phyloP scores from a whole-genome alignment of 768 basidiomycete species.

The Termitomyces sp. region DNA sequence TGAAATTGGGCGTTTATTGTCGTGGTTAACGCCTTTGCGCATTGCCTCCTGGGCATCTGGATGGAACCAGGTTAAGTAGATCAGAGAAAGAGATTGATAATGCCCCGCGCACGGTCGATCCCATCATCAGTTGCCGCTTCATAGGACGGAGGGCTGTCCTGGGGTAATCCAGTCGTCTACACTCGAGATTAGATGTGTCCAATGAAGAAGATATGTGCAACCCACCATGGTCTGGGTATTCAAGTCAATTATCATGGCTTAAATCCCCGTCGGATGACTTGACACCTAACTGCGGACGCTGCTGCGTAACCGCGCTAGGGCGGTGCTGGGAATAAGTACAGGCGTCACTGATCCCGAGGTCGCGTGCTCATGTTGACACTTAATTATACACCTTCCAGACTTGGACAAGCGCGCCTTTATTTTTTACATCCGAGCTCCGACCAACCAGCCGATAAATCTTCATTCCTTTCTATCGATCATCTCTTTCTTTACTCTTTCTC shows the following conservation, averaged over 20 bases:
- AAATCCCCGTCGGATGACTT: not conserved
- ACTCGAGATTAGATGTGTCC: not conserved
- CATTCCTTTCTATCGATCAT: slow-evolving; percentile 14
- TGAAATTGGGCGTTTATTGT: slow-evolving; percentile 4
- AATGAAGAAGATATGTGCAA: not conserved
- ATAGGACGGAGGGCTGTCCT: slow-evolving; percentile 47
- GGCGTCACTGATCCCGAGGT: not conserved
- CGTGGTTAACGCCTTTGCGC: slow-evolving; percentile 2
- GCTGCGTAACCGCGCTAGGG: slow-evolving; percentile 4
- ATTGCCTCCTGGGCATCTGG: not conserved
- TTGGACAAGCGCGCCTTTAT: slow-evolving; percentile 2
- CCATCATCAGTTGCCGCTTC: slow-evolving; percentile 28
- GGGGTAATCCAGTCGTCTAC: slow-evolving; percentile 14
- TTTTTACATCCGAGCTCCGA: slow-evolving; percentile 16
- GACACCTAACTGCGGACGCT: slow-evolving; percentile 11
- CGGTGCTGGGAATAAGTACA: not conserved
- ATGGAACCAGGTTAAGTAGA: not conserved
- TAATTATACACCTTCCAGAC: slow-evolving; percentile 1
- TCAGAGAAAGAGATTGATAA: not conserved
- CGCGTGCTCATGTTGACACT: not conserved
- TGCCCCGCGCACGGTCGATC: slow-evolving; percentile 20
- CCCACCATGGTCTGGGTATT: slow-evolving; percentile 20
- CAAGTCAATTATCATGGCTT: slow-evolving; percentile 23
- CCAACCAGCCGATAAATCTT: slow-evolving; percentile 5
- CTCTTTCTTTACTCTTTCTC: slow-evolving; percentile 2